Conservation (phyloP, 2,329 filamentous ascomycete species). For the Trichoderma hamatum region DNA sequence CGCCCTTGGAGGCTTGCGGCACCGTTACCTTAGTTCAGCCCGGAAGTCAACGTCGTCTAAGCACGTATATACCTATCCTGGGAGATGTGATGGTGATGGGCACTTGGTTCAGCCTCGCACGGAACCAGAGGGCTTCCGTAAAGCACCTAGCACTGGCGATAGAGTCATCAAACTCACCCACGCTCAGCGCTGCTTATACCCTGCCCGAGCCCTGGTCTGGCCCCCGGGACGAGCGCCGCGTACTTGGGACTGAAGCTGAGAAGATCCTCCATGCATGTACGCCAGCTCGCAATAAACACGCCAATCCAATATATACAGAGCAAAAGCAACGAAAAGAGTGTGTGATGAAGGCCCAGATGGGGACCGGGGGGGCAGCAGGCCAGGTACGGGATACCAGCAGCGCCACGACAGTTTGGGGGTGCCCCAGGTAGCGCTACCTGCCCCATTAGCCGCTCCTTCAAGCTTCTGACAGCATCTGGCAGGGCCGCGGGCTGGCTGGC, state of each 20-base stretch:
- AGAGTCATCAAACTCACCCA: neutral
- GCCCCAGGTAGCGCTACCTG: constrained; percentile 9
- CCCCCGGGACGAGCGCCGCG: neutral
- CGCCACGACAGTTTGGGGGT: neutral
- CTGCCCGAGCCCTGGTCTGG: neutral
- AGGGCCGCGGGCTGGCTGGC: neutral
- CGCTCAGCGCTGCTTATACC: neutral
- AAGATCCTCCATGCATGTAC: neutral
- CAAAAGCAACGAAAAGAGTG: neutral
- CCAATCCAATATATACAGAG: neutral
- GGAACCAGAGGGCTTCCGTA: constrained; percentile 2
- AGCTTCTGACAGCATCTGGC: constrained; percentile 21
- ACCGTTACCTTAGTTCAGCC: constrained; percentile 16
- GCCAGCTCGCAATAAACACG: constrained; percentile 7
- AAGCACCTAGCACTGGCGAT: neutral
- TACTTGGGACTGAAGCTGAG: constrained; percentile 15
- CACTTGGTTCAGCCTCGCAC: constrained; percentile 20
- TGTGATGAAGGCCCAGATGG: neutral
- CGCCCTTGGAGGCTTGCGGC: constrained; percentile 19
- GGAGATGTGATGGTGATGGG: constrained; percentile 3
- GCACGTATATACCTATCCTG: constrained; percentile 6
- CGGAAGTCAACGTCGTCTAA: constrained; percentile 10
- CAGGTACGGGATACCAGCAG: neutral
- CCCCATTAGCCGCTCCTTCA: neutral
- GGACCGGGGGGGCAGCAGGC: neutral